These are phyloP conservation scores for Penicillium concentricum DNA, from an alignment of 2,329 filamentous ascomycete species.

Conservation along the genomic window DNA sequence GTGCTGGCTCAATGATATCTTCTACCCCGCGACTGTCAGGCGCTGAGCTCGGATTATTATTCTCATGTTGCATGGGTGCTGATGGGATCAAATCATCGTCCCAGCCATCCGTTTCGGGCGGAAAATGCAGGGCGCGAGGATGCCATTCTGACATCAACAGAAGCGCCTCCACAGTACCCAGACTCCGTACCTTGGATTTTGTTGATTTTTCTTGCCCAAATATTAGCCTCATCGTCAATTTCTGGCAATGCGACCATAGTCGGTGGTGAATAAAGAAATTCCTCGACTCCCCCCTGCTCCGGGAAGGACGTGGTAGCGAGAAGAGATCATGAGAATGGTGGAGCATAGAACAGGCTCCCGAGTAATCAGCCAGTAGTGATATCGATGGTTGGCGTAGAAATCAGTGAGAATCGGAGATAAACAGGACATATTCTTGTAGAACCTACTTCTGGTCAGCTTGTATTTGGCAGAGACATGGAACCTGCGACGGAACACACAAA, in stretches of 20 bases:
- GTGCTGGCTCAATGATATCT: constrained; percentile 56
- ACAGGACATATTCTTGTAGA: constrained; percentile 53
- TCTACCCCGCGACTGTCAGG: constrained; percentile 50
- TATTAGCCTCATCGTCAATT: constrained; percentile 54
- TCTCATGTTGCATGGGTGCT: constrained; percentile 35
- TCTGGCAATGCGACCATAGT: constrained; percentile 56
- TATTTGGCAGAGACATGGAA: neutral
- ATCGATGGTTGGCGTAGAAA: constrained; percentile 51
- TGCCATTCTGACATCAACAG: constrained; percentile 59
- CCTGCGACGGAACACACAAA: constrained; percentile 32
- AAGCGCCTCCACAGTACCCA: constrained; percentile 55
- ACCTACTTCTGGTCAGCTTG: constrained; percentile 25
- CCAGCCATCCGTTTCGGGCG: constrained; percentile 55
- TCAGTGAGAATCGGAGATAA: constrained; percentile 53
- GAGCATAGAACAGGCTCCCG: constrained; percentile 54
- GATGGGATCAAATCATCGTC: constrained; percentile 53
- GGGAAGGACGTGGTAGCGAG: constrained; percentile 49
- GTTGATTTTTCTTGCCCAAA: constrained; percentile 55
- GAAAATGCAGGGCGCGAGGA: constrained; percentile 55
- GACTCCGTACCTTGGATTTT: constrained; percentile 50
- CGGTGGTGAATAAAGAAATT: constrained; percentile 56
- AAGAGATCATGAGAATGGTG: constrained; percentile 57
- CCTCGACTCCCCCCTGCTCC: constrained; percentile 48
- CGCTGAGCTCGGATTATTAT: constrained; percentile 23
- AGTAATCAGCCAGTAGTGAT: constrained; percentile 50